phyloP scores from a whole-genome alignment of 2,329 filamentous ascomycete genomes.

The Colletotrichum sp. region DNA sequence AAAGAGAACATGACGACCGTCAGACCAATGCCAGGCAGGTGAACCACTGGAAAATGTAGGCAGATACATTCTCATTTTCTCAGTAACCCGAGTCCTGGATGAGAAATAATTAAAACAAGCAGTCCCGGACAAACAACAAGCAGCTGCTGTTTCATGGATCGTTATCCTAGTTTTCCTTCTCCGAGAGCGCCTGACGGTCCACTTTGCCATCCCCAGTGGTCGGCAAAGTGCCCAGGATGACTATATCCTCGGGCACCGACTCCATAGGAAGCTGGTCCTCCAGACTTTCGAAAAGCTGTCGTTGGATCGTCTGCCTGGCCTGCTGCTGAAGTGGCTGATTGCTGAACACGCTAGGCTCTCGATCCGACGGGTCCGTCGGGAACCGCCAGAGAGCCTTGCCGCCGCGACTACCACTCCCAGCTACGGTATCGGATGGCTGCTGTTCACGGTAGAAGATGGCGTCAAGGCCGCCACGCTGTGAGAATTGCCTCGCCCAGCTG shows the following conservation, averaged over 20 bases:
- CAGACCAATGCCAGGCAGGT: no score
- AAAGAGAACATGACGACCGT: no score
- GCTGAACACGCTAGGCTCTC: not conserved
- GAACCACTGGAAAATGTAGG: no score
- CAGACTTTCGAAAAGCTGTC: not conserved
- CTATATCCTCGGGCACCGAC: slow-evolving; percentile 29
- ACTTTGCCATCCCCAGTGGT: slow-evolving; percentile 29
- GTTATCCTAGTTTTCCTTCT: not conserved
- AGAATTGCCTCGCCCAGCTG: slow-evolving; percentile 45
- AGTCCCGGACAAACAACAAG: not conserved
- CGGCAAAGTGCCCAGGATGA: slow-evolving; percentile 28
- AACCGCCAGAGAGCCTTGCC: not conserved
- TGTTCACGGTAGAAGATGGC: slow-evolving; percentile 39
- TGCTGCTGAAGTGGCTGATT: not conserved
- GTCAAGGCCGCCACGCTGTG: slow-evolving; percentile 29
- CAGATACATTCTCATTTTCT: not conserved
- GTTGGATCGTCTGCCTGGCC: not conserved
- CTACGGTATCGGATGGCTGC: not conserved
- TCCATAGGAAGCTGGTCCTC: slow-evolving; percentile 14
- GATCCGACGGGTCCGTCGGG: not conserved
- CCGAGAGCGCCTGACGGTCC: slow-evolving; percentile 17
- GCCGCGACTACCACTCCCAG: fast-evolving
- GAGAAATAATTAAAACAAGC: fast-evolving
- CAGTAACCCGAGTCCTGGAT: not conserved
- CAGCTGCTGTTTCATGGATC: not conserved